Evolutionary conservation across 495 filamentous ascomycete genomes (phyloP).

Genomic region (Recurvomyces mirabilis): DNA sequence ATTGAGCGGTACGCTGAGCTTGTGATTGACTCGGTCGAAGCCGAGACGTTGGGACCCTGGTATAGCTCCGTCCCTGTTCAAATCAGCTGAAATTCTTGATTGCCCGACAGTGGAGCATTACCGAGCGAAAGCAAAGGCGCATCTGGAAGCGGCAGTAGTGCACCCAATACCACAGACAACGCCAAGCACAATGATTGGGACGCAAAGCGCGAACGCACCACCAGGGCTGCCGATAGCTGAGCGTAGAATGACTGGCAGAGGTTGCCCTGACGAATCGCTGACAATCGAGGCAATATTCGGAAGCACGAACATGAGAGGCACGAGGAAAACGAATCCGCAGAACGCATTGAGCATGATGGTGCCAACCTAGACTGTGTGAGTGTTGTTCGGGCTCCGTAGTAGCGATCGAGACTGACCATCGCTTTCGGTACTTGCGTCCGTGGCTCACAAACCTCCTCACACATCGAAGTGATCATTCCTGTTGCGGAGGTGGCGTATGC

Average conservation of each 20-base stretch:
- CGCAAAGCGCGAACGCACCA: slow-evolving; percentile 36
- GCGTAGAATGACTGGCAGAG: slow-evolving; percentile 12
- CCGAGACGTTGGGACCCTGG: slow-evolving; percentile 39
- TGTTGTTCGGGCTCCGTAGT: no score
- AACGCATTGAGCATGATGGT: slow-evolving; percentile 32
- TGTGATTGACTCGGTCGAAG: slow-evolving; percentile 46
- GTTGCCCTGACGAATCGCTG: not conserved
- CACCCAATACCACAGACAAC: slow-evolving; percentile 49
- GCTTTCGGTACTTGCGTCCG: no score
- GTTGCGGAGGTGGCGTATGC: no score
- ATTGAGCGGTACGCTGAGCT: slow-evolving; percentile 39
- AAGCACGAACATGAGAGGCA: slow-evolving; percentile 40
- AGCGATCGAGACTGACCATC: no score
- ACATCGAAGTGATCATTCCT: no score
- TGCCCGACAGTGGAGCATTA: no score
- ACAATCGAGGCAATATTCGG: slow-evolving; percentile 36
- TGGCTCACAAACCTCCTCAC: no score
- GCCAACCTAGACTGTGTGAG: no score
- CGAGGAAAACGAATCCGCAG: slow-evolving; percentile 37
- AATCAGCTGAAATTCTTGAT: no score
- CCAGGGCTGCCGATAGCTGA: slow-evolving; percentile 37
- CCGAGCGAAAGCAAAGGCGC: slow-evolving; percentile 46
- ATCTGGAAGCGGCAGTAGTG: slow-evolving; percentile 38
- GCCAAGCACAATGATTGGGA: slow-evolving; percentile 37
- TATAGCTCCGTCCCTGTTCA: not conserved